Evolutionary conservation across 192 early-diverging fungal species (phyloP).

Genomic region (Ambispora gerdemannii): DNA sequence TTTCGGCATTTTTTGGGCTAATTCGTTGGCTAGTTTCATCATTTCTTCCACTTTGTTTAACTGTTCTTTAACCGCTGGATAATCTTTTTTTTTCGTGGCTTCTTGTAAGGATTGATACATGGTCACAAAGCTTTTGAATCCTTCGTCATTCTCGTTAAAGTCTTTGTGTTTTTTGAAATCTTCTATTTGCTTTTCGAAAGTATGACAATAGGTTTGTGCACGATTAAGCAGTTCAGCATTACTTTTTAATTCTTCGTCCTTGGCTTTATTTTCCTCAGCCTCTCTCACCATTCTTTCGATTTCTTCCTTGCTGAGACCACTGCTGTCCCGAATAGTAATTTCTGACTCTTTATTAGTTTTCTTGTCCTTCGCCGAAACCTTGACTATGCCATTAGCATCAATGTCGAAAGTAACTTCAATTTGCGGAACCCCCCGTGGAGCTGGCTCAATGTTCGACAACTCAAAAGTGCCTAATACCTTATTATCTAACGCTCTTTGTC

Average conservation of each 20-base stretch:
- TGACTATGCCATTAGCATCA: slow-evolving; percentile 84
- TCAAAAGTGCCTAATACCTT: slow-evolving; percentile 84
- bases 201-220: slow-evolving; percentile 1
- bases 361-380: slow-evolving; percentile 90
- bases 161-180: background rate
- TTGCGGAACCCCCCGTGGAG: slow-evolving; percentile 74
- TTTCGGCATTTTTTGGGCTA: background rate
- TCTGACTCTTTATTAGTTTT: slow-evolving; percentile 85
- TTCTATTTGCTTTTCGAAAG: slow-evolving; percentile 16
- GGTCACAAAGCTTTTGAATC: background rate
- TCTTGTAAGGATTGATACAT: background rate
- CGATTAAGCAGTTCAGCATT: background rate
- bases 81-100: background rate
- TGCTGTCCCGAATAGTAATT: slow-evolving; percentile 95
- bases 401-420: slow-evolving; percentile 82
- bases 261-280: slow-evolving; percentile 83
- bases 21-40: background rate
- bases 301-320: slow-evolving; percentile 83
- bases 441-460: slow-evolving; percentile 74
- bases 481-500: slow-evolving; percentile 87
- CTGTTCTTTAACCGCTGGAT: background rate
- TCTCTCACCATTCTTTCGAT: slow-evolving; percentile 92
- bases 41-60: background rate
- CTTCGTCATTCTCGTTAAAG: background rate
- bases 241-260: slow-evolving; percentile 59